These are phyloP conservation scores for Paraglomus occultum DNA, from an alignment of 192 early-diverging fungal species.

Conservation along the genomic window DNA sequence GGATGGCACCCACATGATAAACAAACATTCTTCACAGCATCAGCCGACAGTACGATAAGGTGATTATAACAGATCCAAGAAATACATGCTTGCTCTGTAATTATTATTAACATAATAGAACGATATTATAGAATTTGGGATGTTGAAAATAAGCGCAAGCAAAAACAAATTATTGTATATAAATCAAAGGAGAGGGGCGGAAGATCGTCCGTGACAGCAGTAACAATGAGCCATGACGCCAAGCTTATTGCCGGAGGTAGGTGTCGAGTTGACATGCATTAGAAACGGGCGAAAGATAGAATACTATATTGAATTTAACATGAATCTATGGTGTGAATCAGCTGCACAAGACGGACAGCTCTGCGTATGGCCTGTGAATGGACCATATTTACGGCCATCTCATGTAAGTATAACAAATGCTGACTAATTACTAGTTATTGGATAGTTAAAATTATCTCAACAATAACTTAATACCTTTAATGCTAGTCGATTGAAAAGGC, in stretches of 20 bases:
- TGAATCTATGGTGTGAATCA: constrained; percentile 26
- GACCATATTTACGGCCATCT: constrained; percentile 60
- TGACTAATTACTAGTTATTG: background rate
- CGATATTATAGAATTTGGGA: constrained; percentile 71
- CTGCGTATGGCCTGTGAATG: constrained; percentile 70
- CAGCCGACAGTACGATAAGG: constrained; percentile 79
- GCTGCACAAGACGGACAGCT: constrained; percentile 75
- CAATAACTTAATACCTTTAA: background rate
- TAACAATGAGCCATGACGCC: constrained; percentile 69
- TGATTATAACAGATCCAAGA: constrained; percentile 5
- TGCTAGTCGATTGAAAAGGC: constrained; percentile 63
- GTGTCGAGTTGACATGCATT: background rate
- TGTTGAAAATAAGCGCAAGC: constrained; percentile 63
- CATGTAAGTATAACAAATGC: constrained; percentile 46
- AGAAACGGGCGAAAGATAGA: background rate
- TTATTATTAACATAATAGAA: too few species aligned
- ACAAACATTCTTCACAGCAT: constrained; percentile 70
- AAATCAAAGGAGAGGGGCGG: constrained; percentile 72
- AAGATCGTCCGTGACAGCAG: constrained; percentile 66
- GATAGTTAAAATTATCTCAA: background rate
- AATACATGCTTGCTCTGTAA: background rate
- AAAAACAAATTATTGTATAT: constrained; percentile 75
- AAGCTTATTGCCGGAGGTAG: constrained; percentile 65
- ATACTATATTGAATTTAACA: background rate
- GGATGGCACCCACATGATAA: constrained; percentile 77